These are phyloP conservation scores for Diplocarpon rosae DNA, from an alignment of 2,329 filamentous ascomycete species.

Conservation along the genomic window DNA sequence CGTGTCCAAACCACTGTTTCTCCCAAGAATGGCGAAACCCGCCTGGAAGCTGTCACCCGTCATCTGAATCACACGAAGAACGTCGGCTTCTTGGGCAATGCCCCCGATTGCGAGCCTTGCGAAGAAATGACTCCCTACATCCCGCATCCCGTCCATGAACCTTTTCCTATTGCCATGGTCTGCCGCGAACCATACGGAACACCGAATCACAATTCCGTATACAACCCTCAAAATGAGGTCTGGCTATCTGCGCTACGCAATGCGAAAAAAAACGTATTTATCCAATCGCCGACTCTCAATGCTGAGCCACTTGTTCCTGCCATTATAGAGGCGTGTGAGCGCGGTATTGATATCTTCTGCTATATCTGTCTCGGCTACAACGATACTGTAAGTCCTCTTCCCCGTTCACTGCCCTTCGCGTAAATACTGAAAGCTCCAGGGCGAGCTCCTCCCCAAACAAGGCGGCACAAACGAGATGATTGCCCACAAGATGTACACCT, in stretches of 20 bases:
- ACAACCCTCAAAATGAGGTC: constrained; percentile 64
- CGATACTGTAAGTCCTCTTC: constrained; percentile 39
- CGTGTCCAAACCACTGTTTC: constrained; percentile 49
- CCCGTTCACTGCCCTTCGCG: not conserved
- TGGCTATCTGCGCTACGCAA: constrained; percentile 61
- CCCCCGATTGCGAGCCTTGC: constrained; percentile 39
- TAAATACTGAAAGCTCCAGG: constrained; percentile 29
- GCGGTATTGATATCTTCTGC: constrained; percentile 56
- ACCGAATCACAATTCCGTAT: constrained; percentile 46
- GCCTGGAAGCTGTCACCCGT: constrained; percentile 47
- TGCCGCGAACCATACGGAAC: constrained; percentile 57
- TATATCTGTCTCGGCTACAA: constrained; percentile 74
- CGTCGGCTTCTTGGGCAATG: constrained; percentile 37
- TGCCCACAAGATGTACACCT: constrained; percentile 45
- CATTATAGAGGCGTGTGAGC: constrained; percentile 50
- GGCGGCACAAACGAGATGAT: constrained; percentile 68
- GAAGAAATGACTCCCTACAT: constrained; percentile 59
- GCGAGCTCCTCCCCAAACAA: constrained; percentile 64
- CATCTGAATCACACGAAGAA: constrained; percentile 55
- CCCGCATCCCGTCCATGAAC: constrained; percentile 38
- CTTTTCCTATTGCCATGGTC: constrained; percentile 62
- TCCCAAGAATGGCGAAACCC: constrained; percentile 37
- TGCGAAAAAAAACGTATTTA: constrained; percentile 55
- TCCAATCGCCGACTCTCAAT: constrained; percentile 69
- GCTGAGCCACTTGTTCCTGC: constrained; percentile 55